Evolutionary conservation across 495 filamentous ascomycete genomes (phyloP), one percentile per base, ranked within the genome.

Genomic region (Talaromyces nanjingensis): DNA sequence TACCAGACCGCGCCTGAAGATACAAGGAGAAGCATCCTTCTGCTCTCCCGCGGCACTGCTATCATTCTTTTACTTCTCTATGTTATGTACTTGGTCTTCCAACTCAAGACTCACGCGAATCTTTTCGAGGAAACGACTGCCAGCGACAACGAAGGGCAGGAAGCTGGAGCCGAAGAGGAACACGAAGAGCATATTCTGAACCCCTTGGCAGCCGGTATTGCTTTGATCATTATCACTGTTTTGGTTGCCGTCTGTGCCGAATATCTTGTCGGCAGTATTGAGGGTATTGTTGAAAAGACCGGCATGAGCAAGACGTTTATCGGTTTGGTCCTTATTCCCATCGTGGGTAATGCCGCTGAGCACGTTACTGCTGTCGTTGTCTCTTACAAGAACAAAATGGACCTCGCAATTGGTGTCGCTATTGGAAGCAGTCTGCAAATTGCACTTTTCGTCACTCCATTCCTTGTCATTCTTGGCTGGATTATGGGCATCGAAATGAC

Each of bases 301-400:
- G 86, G 89, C 67, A 93, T 98, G 80, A 92, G 87, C 79, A 96
- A 94, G 73, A 96, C 90, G 3, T 98, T 98, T 73, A 94, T 98
- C 71, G 94, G 94, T 79, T 83, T 98, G 60, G 89, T 98, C 65
- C 82, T 98, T 39, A 89, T 98, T 52, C 94, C 94, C 27, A 97
- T 98, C 71, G 94, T 98, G 37, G 94, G 94, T 64, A 98, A 98
- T 70, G 94, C 94, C 2, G 94, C 94, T 8, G 94, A 98, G 76
- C 94, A 98, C 73, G 93, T 96, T 45, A 97, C 94, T 7, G 94
- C 94, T 12, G 88, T 92, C 45, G 88, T 97, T 31, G 93, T 97
- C 47, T 91, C 94, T 0, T 84, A 88, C 69, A 96, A 96, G 78
- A 83, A 96, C 75, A 98, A 98, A 83, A 98, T 98, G 94, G 92